Evolutionary conservation across 352 stramenopile genomes (phyloP), one percentile per base, ranked within the genome.

Genomic region (Phytopythium oedochilum): DNA sequence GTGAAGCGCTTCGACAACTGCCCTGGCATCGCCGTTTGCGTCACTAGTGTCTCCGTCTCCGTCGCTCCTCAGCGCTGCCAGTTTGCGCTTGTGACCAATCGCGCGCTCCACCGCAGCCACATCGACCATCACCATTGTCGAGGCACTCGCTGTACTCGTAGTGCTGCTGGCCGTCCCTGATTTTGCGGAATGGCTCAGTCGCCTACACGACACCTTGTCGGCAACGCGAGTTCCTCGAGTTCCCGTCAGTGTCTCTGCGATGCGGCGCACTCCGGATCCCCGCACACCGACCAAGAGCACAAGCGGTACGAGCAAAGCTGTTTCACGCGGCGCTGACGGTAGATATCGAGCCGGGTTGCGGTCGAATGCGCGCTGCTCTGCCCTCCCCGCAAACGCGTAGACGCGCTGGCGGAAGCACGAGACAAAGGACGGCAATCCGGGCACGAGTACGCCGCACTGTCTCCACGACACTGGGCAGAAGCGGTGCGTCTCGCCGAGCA

Each of bases 391-490:
- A 38, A 88, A 92, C 1, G 71, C 61, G 38, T 88, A 92, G 20
- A 84, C 70, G 17, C 71, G 63, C 22, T 82, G 68, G 17, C 57
- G 46, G 50, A 79, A 83, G 3, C 60, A 74, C 8, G 61, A 64
- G 34, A 84, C 66, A 34, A 65, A 75, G 22, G 63, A 35, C 4
- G 72, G 55, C 0, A 66, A 47, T 18, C 82, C 82, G 50, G 79
- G 75, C 11, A 84, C 55, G 11, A 89, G 55, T 1, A 70, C 11
- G 0, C 57, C 48, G 46, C 71, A 75, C 0, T 51, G 64, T 18
- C 26, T 11, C 81, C 77, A 92, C n/a, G 75, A 68, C 14, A 92
- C 81, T 8, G 77, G 59, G 17, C 81, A 92, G 46, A 81, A 92
- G 10, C 66, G 78, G 4, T 57, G 75, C 22, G 70, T 83, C 45